Evolutionary conservation across 345 rosid genomes (phyloP), one percentile per base, ranked within the genome.

Genomic region (Boechera divaricarpa): DNA sequence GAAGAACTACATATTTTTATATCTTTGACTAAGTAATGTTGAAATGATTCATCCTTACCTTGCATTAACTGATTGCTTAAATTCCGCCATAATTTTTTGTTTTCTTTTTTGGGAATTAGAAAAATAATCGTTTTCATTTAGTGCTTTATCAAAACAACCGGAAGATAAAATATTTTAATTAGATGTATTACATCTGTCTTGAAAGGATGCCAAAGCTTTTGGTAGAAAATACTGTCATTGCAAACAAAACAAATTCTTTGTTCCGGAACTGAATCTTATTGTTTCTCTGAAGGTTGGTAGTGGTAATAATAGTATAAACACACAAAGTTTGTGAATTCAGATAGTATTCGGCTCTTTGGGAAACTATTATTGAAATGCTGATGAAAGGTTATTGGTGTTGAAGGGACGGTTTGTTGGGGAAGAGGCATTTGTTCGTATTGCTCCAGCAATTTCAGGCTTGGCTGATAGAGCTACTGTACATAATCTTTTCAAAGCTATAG

Each of bases 401-500:
- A 79, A 95, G 98, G 89, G 86, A 48, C 88, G 90, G 60, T 81
- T 82, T 68, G 91, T 95, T 11, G 80, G 88, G 66, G 90, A 90
- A 84, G 92, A 84, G 68, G 96, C 99, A 58, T 95, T 95, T 87
- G 77, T 83, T 69, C 96, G 97, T 66, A 90, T 95, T 65, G 86
- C 97, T 82, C 91, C 99, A 63, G 92, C 98, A 48, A 21, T 95
- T 73, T 82, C 97, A 51, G 99, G 97, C 65, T 85, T 92, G 67
- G 98, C 99, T 79, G 98, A 95, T 85, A 87, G 78, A 70, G 82
- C 86, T 42, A 95, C 98, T 71, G 98, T 83, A 54, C 91, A 92
- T 81, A 90, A 84, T 82, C 95, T 95, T 72, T 95, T 87, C 84
- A 83, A 87, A 89, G 90, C 91, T 41, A 92, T 95, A 75, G 86